Conservation (phyloP, 2,329 filamentous ascomycete species). For the Cytospora piceicola region DNA sequence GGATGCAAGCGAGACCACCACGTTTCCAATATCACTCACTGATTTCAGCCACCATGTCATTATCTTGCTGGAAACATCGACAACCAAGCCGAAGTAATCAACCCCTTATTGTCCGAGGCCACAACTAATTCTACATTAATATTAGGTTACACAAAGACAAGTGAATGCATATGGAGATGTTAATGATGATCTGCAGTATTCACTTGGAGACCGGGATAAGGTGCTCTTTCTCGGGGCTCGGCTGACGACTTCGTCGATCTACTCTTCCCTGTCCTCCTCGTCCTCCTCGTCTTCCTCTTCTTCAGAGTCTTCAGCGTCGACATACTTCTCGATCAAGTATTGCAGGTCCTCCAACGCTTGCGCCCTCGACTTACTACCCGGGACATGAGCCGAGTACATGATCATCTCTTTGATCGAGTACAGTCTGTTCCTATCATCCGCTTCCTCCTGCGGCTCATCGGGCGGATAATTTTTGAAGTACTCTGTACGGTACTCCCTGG, state of each 20-base stretch:
- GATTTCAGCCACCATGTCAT: no score
- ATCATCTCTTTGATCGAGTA: slow-evolving; percentile 24
- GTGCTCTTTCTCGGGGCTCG: slow-evolving; percentile 3
- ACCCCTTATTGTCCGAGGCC: no score
- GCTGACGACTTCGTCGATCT: not conserved
- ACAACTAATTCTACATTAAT: no score
- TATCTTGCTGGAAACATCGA: no score
- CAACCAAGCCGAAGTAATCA: no score
- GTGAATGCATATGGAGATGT: no score
- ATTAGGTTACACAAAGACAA: no score
- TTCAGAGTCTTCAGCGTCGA: slow-evolving; percentile 15
- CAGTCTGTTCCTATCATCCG: slow-evolving; percentile 27
- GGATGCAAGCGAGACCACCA: no score
- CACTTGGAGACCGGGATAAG: slow-evolving; percentile 7
- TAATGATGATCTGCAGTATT: no score
- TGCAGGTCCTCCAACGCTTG: slow-evolving; percentile 17
- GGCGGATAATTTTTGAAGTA: slow-evolving; percentile 28
- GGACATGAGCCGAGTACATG: slow-evolving; percentile 26
- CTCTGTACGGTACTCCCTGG: slow-evolving; percentile 23
- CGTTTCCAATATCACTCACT: no score
- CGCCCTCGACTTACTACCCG: slow-evolving; percentile 16
- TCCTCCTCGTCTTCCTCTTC: not conserved
- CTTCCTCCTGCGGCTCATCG: slow-evolving; percentile 28
- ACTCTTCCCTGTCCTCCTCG: not conserved
- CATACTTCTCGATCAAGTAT: slow-evolving; percentile 21